A percentile compares a stretch with the other conserved stretches of the same genome.
These are phyloP conservation scores for Candida andamanensis DNA, from an alignment of 805 yeast species.

Conservation along the genomic window DNA sequence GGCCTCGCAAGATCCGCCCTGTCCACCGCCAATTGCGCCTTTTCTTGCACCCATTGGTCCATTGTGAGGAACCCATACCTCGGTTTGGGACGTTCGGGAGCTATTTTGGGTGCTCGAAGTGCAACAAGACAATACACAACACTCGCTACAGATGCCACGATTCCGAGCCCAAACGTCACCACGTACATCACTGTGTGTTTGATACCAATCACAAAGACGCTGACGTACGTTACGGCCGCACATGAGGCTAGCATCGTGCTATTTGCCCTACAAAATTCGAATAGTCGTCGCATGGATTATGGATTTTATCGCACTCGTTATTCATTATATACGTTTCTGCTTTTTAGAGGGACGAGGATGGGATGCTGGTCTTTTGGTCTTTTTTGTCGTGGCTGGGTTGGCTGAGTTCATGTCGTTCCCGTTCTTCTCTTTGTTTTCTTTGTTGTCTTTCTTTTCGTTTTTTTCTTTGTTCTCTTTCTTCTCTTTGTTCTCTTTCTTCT, in stretches of 20 bases:
- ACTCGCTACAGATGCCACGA: too few species aligned
- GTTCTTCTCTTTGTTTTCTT: constrained; percentile 12
- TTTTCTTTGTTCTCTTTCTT: constrained; percentile 16
- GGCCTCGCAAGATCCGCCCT: constrained; percentile 18
- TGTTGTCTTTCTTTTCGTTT: constrained; percentile 16
- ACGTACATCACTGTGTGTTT: too few species aligned
- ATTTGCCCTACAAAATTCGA: too few species aligned
- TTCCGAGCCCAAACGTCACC: too few species aligned
- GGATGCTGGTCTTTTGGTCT: not conserved
- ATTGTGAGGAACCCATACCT: constrained; percentile 3
- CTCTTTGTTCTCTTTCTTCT: constrained; percentile 8
- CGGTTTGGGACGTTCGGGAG: not conserved
- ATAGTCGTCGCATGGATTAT: too few species aligned
- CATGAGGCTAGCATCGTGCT: too few species aligned
- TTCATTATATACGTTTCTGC: too few species aligned
- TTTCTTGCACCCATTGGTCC: constrained; percentile 1
- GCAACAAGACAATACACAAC: not conserved
- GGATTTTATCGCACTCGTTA: too few species aligned
- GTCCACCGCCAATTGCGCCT: constrained; percentile 1
- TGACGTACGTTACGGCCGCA: too few species aligned
- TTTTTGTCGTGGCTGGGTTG: not conserved
- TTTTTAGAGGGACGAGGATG: not conserved
- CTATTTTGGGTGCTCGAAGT: too few species aligned
- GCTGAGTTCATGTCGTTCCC: constrained; percentile 1
- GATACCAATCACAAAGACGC: too few species aligned